Conservation (phyloP, 2,329 filamentous ascomycete species). For the Epicoccum sorghinum region DNA sequence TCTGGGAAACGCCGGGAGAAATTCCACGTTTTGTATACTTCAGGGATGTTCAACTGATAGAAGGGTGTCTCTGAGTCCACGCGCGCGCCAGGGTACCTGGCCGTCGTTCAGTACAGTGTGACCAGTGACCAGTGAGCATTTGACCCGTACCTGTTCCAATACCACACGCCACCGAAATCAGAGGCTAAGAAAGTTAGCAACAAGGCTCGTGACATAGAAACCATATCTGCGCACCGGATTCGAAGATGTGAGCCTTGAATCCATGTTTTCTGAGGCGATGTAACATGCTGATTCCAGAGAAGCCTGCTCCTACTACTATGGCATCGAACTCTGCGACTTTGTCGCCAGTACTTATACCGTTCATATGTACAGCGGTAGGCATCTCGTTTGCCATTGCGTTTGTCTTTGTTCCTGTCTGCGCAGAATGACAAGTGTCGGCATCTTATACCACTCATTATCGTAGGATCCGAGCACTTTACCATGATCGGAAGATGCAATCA, state of each 20-base stretch:
- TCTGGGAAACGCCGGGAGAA: conserved; percentile 34
- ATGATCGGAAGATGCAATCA: too few relatives aligned
- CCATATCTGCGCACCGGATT: conserved; percentile 18
- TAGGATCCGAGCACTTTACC: too few relatives aligned
- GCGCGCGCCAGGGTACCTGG: conserved; percentile 11
- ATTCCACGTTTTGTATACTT: conserved; percentile 33
- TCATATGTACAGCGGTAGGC: neutral
- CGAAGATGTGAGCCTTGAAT: conserved; percentile 28
- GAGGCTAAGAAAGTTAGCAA: conserved; percentile 2
- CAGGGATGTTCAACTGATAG: conserved; percentile 39
- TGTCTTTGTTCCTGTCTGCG: neutral
- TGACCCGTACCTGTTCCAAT: conserved; percentile 24
- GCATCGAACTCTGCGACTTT: conserved; percentile 21
- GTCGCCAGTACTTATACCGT: neutral
- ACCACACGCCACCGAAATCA: conserved; percentile 32
- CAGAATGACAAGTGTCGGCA: too few relatives aligned
- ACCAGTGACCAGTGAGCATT: too few relatives aligned
- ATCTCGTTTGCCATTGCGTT: neutral
- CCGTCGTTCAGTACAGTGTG: neutral
- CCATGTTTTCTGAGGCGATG: conserved; percentile 28
- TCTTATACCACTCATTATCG: too few relatives aligned
- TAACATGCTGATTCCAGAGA: conserved; percentile 31
- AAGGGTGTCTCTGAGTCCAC: conserved; percentile 39
- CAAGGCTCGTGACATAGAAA: neutral
- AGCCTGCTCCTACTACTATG: conserved; percentile 36